Evolutionary conservation across 164 flowering plant genomes (phyloP).

Genomic region (Berberis thunbergii): DNA sequence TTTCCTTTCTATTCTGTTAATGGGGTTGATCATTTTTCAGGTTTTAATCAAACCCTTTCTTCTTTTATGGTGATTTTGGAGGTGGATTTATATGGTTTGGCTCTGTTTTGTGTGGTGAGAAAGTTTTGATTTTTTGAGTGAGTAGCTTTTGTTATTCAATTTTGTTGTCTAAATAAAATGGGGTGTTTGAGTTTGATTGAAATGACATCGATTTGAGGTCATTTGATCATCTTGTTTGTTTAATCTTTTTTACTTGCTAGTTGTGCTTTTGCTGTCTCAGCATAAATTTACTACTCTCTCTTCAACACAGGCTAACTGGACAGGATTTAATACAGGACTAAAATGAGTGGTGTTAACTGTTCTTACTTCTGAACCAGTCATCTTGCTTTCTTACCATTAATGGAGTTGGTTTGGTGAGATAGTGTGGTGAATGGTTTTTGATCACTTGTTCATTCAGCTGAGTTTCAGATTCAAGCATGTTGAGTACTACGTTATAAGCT

Average conservation of each 20-base stretch:
- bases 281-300: constrained; percentile 12
- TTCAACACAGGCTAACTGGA: background rate
- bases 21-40: too few relatives aligned
- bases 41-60: too few relatives aligned
- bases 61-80: constrained; percentile 1
- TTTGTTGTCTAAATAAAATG: too few relatives aligned
- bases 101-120: constrained; percentile 2
- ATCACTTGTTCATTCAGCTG: too few relatives aligned
- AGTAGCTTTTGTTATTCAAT: background rate
- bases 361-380: constrained; percentile 8
- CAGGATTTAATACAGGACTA: constrained; percentile 2
- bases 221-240: constrained; percentile 7
- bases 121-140: constrained; percentile 2
- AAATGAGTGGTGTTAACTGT: constrained; percentile 5
- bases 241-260: constrained; percentile 1
- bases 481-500: constrained; percentile 6
- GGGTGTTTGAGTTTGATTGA: too few relatives aligned
- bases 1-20: too few relatives aligned
- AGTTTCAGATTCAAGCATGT: background rate
- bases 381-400: constrained; percentile 11
- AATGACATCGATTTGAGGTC: background rate
- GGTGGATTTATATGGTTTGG: background rate
- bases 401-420: too few relatives aligned
- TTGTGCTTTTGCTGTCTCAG: background rate
- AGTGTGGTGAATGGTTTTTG: too few relatives aligned